phyloP scores from a whole-genome alignment of 2,329 filamentous ascomycete species.

The Paramyrothecium roridum region DNA sequence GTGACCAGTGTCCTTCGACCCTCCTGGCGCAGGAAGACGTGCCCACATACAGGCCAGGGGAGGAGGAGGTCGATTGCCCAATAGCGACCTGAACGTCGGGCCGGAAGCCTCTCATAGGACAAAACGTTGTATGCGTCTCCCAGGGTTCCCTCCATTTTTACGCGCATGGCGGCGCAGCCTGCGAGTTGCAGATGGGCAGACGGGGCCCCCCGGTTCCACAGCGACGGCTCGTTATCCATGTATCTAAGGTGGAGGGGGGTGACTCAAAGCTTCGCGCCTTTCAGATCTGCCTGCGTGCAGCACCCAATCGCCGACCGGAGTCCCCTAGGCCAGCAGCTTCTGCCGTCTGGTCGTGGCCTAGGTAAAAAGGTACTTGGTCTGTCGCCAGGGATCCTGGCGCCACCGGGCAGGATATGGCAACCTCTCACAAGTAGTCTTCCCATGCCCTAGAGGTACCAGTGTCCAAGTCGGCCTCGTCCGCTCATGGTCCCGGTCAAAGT shows the following conservation, averaged over 20 bases:
- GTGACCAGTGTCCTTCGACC: too few species aligned
- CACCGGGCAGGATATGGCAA: conserved; percentile 20
- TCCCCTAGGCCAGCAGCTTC: neutral
- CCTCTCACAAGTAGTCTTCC: conserved; percentile 19
- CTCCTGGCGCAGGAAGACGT: conserved; percentile 9
- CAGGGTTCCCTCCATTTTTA: conserved; percentile 21
- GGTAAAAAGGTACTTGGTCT: neutral
- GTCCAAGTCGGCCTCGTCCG: conserved; percentile 20
- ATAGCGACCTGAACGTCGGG: conserved; percentile 23
- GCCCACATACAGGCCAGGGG: conserved; percentile 23
- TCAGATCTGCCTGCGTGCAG: neutral
- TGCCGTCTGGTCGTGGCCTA: neutral
- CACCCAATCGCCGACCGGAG: neutral
- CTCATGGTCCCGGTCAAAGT: conserved; percentile 20
- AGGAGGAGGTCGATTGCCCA: conserved; percentile 23
- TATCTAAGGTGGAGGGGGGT: neutral
- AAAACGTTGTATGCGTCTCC: conserved; percentile 22
- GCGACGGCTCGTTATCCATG: conserved; percentile 1
- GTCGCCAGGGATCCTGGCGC: conserved; percentile 8
- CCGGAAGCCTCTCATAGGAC: conserved; percentile 25
- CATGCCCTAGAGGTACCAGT: conserved; percentile 18
- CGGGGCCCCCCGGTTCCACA: conserved; percentile 3
- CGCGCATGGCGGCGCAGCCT: conserved; percentile 1
- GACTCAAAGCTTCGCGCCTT: neutral
- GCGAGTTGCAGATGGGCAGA: conserved; percentile 2